These are phyloP conservation scores for Raffaelea deltoideospora DNA, from an alignment of 2,329 filamentous ascomycete species.

Conservation along the genomic window DNA sequence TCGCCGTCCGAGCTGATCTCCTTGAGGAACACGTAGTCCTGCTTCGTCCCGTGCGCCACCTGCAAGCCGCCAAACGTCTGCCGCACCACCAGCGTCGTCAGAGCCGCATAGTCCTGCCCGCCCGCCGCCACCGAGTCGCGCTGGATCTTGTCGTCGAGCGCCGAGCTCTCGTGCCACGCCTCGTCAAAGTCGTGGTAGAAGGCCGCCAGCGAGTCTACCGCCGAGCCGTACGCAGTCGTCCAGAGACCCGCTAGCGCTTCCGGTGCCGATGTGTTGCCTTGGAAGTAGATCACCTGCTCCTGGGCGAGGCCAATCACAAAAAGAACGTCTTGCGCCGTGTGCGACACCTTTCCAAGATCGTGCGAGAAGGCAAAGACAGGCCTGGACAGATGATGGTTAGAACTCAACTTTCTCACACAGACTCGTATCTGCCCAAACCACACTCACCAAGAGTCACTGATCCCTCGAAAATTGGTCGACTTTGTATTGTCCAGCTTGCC, in stretches of 20 bases:
- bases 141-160: constrained; percentile 55
- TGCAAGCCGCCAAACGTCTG: constrained; percentile 67
- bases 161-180: constrained; percentile 38
- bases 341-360: constrained; percentile 33
- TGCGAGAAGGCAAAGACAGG: constrained; percentile 70
- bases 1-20: constrained; percentile 84
- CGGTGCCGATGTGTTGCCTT: constrained; percentile 48
- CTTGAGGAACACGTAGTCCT: constrained; percentile 69
- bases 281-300: constrained; percentile 61
- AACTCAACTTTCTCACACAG: too few species aligned
- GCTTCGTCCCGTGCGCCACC: constrained; percentile 52
- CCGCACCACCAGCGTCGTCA: constrained; percentile 64
- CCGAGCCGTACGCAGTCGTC: constrained; percentile 54
- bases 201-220: constrained; percentile 49
- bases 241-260: constrained; percentile 56
- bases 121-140: constrained; percentile 50
- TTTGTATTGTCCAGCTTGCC: constrained; percentile 48
- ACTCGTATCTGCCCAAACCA: neutral
- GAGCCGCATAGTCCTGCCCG: constrained; percentile 58
- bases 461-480: constrained; percentile 49
- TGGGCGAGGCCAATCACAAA: constrained; percentile 70
- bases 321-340: constrained; percentile 28
- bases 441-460: constrained; percentile 42
- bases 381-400: too few species aligned
- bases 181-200: constrained; percentile 61